Base-by-base conservation (phyloP, 2,329 filamentous ascomycete species). In the Arthrobotrys musiformis region DNA sequence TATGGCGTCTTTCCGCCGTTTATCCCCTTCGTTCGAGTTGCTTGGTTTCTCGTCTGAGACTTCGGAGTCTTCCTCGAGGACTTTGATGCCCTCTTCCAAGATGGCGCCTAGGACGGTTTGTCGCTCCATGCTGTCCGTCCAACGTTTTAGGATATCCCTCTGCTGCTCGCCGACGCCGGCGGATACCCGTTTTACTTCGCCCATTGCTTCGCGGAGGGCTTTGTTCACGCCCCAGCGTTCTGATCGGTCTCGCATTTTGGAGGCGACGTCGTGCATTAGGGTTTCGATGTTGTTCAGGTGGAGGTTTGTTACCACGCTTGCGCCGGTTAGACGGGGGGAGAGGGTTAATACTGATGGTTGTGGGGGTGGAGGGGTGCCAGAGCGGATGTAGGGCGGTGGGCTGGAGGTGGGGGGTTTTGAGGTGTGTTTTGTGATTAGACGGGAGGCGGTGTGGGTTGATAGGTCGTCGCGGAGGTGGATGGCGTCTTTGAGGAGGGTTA, bases 401-500 rank as follows among this genome's bases (percentile, higher is more conserved):
- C 37, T 50, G 13, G 64, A 46, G 15, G 35, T 62, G 8, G 73
- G 73, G 5, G 58, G 66, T 37, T 26, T 48, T 6, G 37, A 40
- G 5, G 73, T 70, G 24, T 70, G 66, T 26, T 70, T 70, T 44
- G 66, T 62, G 28, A 77, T 77, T 28, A 77, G 42, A 26, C 69
- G 60, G n/a, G 64, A 28, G 9, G 73, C 73, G 50, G 73, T 77
- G 8, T 35, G n/a, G 3, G 66, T 81, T 72, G 87, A 87, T 35
- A 92, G 86, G 81, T 94, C 90, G 44, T 89, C 86, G 48, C 87
- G 87, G 1, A 96, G 86, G 81, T 91, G 93, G 1, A 95, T 83
- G 0, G 93, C 95, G 83, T 99, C 95, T 72, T 93, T 89, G 54
- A 97, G 92, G 80, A 98, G 93, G 0, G 90, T 92, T 79, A 91